Evolutionary conservation across 352 stramenopile genomes (phyloP).

Genomic region (Globisporangium sylvaticum): DNA sequence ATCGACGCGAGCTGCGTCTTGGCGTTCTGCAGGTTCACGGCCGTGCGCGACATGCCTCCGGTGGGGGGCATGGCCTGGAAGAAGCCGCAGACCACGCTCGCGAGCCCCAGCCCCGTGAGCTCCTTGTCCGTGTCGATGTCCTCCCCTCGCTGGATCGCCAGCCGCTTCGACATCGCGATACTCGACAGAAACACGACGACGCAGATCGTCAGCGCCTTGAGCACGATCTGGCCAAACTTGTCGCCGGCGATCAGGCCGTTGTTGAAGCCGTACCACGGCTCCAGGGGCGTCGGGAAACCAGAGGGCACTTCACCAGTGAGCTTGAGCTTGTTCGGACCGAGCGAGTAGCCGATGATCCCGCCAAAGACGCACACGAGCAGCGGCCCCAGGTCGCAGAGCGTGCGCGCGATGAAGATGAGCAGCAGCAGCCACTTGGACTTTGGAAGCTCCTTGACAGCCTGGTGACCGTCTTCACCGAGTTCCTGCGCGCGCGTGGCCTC

Average conservation of each 20-base stretch:
- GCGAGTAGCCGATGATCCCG: conserved; percentile 42
- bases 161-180: conserved; percentile 83
- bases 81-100: conserved; percentile 80
- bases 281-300: conserved; percentile 47
- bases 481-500: conserved; percentile 13
- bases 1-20: conserved; percentile 80
- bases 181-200: conserved; percentile 87
- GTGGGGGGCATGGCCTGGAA: conserved; percentile 82
- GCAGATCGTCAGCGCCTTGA: conserved; percentile 58
- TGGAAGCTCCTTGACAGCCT: conserved; percentile 11
- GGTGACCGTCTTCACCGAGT: background rate
- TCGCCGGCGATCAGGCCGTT: conserved; percentile 34
- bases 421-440: conserved; percentile 20
- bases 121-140: conserved; percentile 75
- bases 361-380: conserved; percentile 69
- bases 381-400: conserved; percentile 52
- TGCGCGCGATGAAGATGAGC: conserved; percentile 32
- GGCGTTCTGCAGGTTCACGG: conserved; percentile 87
- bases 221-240: conserved; percentile 43
- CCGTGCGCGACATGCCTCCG: conserved; percentile 79
- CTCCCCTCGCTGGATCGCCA: conserved; percentile 66
- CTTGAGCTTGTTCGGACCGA: conserved; percentile 56
- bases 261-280: conserved; percentile 50
- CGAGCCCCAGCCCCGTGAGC: conserved; percentile 81
- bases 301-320: conserved; percentile 63